Percentiles rank a stretch among this genome's conserved stretches.
phyloP scores from a whole-genome alignment of 1,139 yeast genomes.

The Hemisphaericaspora xylanilytica region DNA sequence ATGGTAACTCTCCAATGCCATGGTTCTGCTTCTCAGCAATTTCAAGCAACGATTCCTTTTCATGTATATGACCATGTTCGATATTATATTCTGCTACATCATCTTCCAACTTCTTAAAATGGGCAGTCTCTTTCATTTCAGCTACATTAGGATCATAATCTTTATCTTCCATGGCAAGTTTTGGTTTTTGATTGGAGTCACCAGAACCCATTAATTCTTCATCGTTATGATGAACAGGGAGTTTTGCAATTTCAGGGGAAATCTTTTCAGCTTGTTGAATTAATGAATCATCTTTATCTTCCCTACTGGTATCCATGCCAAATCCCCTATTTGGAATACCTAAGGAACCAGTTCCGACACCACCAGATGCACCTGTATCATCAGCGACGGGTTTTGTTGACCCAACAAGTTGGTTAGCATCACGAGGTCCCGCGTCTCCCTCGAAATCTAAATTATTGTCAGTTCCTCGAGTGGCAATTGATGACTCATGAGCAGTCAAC shows the following conservation, averaged over 20 bases:
- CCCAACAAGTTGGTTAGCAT: constrained; percentile 2
- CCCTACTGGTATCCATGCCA: not conserved
- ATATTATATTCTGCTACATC: constrained; percentile 28
- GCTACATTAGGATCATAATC: constrained; percentile 7
- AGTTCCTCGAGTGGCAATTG: constrained; percentile 14
- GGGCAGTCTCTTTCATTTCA: constrained; percentile 10
- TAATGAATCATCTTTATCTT: constrained; percentile 6
- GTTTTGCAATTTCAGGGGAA: constrained; percentile 1
- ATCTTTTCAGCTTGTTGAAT: constrained; percentile 5
- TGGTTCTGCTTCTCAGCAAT: constrained; percentile 28
- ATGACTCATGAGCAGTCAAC: constrained; percentile 18
- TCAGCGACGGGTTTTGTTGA: constrained; percentile 11
- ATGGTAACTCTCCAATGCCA: constrained; percentile 17
- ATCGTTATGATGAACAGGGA: constrained; percentile 5
- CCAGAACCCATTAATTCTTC: not conserved
- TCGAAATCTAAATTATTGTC: constrained; percentile 9
- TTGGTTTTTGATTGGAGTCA: not conserved
- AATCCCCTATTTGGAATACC: constrained; percentile 1
- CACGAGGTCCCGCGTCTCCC: constrained; percentile 1
- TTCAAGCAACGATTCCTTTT: constrained; percentile 27
- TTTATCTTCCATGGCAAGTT: not conserved
- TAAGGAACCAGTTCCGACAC: constrained; percentile 2
- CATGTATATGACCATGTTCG: constrained; percentile 25
- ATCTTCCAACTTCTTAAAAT: constrained; percentile 18
- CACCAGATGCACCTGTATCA: constrained; percentile 16